A percentile compares a stretch with the other conserved stretches of the same genome.
Evolutionary conservation across 345 rosid genomes (phyloP).

Genomic region (Firmiana major): DNA sequence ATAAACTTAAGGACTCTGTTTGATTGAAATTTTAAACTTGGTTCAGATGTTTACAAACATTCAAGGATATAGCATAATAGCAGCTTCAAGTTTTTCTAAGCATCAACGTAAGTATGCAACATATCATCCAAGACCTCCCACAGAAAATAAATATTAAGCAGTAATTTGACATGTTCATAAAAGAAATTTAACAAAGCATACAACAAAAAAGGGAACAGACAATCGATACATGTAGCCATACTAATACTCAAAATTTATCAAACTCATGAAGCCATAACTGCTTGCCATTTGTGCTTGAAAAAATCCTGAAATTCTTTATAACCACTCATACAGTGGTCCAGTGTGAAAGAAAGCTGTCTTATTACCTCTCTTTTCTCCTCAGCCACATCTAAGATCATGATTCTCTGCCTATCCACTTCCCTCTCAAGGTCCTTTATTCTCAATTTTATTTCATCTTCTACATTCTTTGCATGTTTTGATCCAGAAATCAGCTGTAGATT

Average conservation of each 20-base stretch:
- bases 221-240: constrained; percentile 3
- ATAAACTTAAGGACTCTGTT: background rate
- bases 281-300: constrained; percentile 37
- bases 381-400: constrained; percentile 43
- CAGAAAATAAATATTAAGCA: background rate
- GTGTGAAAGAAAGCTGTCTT: constrained; percentile 75
- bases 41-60: background rate
- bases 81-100: constrained; percentile 3
- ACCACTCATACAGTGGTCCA: constrained; percentile 72
- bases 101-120: background rate
- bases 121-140: constrained; percentile 1
- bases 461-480: constrained; percentile 30
- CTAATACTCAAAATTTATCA: background rate
- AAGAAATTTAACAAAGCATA: background rate
- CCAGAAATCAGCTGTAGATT: constrained; percentile 31
- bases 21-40: background rate
- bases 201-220: constrained; percentile 9
- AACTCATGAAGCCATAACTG: constrained; percentile 36
- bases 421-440: constrained; percentile 45
- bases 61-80: background rate
- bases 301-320: constrained; percentile 57
- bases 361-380: constrained; percentile 90
- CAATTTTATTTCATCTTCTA: constrained; percentile 31
- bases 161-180: background rate
- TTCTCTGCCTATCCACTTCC: constrained; percentile 48